Evolutionary conservation across 495 filamentous ascomycete species (phyloP).

Genomic region (Neurospora sublineolata): DNA sequence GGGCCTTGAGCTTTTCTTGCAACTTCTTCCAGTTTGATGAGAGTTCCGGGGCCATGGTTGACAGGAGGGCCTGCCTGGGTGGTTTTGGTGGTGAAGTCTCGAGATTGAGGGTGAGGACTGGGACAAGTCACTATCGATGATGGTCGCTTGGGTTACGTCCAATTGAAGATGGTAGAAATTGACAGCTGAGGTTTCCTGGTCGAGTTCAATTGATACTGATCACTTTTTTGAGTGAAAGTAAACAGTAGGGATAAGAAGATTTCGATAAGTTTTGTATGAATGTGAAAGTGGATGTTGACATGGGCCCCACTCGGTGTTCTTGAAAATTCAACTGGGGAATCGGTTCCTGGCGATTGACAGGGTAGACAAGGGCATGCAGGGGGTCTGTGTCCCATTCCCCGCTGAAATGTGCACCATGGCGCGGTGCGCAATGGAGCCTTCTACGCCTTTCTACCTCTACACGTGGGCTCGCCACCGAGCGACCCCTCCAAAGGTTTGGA

Average conservation of each 20-base stretch:
- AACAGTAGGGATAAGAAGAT: background rate
- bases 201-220: background rate
- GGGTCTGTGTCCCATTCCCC: background rate
- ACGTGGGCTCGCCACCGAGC: background rate
- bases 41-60: slow-evolving; percentile 30
- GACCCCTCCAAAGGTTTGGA: background rate
- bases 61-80: background rate
- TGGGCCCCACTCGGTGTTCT: background rate
- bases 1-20: slow-evolving; percentile 50
- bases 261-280: background rate
- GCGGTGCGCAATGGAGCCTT: too few species aligned
- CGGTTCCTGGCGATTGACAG: background rate
- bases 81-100: background rate
- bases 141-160: background rate
- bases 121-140: background rate
- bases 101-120: background rate
- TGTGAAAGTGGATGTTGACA: background rate
- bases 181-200: background rate
- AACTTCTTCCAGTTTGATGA: slow-evolving; percentile 68
- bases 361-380: background rate
- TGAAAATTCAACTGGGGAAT: background rate
- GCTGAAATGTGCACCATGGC: background rate
- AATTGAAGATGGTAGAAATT: background rate
- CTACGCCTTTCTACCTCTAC: background rate
- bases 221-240: background rate